Base-by-base conservation (phyloP, 352 stramenopile genomes). In the Phytophthora hibernalis region DNA sequence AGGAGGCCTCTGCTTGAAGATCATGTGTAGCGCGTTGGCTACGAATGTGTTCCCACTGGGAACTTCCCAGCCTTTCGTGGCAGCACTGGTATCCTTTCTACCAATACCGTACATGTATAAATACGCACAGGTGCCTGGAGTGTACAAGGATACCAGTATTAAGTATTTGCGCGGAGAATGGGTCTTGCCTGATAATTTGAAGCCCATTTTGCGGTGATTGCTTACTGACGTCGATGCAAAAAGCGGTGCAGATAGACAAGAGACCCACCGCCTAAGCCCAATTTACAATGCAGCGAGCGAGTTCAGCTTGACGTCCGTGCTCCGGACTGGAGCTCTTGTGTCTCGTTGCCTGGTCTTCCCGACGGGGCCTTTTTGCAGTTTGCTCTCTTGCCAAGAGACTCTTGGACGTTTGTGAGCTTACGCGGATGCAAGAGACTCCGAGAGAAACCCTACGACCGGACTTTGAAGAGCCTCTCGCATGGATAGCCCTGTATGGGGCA, bases 121-220 rank as follows among this genome's bases (percentile, higher is more conserved):
- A n/a, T n/a, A n/a, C n/a, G n/a, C n/a, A n/a, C n/a, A n/a, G n/a
- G n/a, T n/a, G n/a, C n/a, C n/a, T n/a, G n/a, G n/a, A n/a, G n/a
- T 31, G 5, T 31, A 9, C 26, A 31, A 31, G 5, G 26, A 31
- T 1, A 31, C 4, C 26, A 31, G 26, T n/a, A n/a, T n/a, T n/a
- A n/a, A n/a, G n/a, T n/a, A n/a, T n/a, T n/a, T n/a, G n/a, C n/a
- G n/a, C n/a, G n/a, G n/a, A 43, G 37, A 43, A 21, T 43, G 37
- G 37, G 37, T 43, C 37, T 15, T 43, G 37, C 37, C n/a, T 20
- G 37, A 43, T 43, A 43, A 43, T 43, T 43, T 43, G 37, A 2
- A 43, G 33, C 35, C 44, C 54, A 57, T 47, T 69, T 67, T 58
- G 48, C 11, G 54, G 33, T 63, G 61, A 68, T 68, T 64, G 61